These are phyloP conservation scores for Cryptococcus sp. DNA, from an alignment of 1,284 basidiomycete genomes.

Conservation along the genomic window DNA sequence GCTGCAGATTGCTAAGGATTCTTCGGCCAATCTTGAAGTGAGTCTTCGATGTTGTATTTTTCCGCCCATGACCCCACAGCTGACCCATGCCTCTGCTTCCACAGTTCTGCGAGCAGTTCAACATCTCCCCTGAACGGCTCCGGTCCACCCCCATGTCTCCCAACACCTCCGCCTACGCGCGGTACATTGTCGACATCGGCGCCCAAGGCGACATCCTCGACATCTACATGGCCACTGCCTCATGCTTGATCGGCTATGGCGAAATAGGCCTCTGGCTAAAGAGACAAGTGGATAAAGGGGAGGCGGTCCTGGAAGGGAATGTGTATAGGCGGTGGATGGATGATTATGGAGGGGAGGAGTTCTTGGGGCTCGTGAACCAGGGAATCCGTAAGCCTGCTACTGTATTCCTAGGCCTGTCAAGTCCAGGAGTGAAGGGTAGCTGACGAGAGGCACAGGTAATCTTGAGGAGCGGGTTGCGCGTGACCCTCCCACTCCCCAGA, in stretches of 20 bases:
- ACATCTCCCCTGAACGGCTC: conserved; percentile 61
- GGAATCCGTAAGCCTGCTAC: conserved; percentile 61
- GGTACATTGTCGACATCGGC: conserved; percentile 77
- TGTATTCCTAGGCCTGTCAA: not conserved
- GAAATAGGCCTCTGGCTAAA: conserved; percentile 82
- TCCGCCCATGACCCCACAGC: not conserved
- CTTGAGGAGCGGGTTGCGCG: conserved; percentile 61
- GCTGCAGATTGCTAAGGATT: conserved; percentile 64
- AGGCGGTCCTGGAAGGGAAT: conserved; percentile 63
- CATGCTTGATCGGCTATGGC: conserved; percentile 90
- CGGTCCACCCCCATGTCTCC: conserved; percentile 62
- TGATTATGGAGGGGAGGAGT: conserved; percentile 69
- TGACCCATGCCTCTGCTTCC: conserved; percentile 6
- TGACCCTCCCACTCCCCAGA: conserved; percentile 63
- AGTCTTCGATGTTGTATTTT: conserved; percentile 14
- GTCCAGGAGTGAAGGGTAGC: not conserved
- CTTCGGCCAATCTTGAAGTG: conserved; percentile 63
- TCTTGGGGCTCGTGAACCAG: conserved; percentile 65
- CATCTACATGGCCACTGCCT: conserved; percentile 75
- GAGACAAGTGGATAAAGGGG: conserved; percentile 55
- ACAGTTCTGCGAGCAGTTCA: conserved; percentile 66
- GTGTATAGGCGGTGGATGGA: conserved; percentile 75
- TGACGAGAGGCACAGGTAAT: conserved; percentile 52
- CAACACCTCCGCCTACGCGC: conserved; percentile 74
- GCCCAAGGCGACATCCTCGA: conserved; percentile 68